These are phyloP conservation scores for Aspergillus sp. DNA, from an alignment of 2,329 filamentous ascomycete species.

Conservation along the genomic window DNA sequence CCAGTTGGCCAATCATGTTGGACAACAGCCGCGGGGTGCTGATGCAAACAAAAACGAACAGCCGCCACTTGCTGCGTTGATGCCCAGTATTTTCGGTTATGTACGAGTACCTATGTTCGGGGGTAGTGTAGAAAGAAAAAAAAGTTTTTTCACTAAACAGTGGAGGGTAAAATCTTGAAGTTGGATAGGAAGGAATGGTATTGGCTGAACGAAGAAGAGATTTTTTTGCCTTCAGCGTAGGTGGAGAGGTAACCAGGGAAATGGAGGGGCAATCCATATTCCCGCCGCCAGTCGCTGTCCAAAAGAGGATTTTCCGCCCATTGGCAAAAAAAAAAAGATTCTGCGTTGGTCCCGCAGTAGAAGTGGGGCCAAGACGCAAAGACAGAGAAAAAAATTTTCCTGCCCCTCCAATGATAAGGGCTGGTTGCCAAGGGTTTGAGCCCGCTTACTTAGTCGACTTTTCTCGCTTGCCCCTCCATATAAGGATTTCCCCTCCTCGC, in stretches of 20 bases:
- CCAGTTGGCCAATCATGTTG: slow-evolving; percentile 9
- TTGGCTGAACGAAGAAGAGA: neutral
- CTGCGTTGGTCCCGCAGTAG: neutral
- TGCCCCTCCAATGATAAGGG: slow-evolving; percentile 22
- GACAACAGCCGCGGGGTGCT: slow-evolving; percentile 15
- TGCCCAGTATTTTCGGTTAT: slow-evolving; percentile 23
- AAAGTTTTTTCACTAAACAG: neutral
- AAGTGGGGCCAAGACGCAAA: too few relatives aligned
- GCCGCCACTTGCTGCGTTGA: slow-evolving; percentile 27
- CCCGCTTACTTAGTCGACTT: slow-evolving; percentile 27
- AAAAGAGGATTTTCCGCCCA: slow-evolving; percentile 1
- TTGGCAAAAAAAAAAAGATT: slow-evolving; percentile 21
- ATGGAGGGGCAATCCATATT: too few relatives aligned
- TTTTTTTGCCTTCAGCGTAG: too few relatives aligned
- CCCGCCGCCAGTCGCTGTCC: too few relatives aligned
- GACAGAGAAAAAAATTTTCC: neutral
- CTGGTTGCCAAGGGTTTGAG: slow-evolving; percentile 26
- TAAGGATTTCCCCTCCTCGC: slow-evolving; percentile 39
- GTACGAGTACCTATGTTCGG: too few relatives aligned
- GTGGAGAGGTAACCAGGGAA: too few relatives aligned
- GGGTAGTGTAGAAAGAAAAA: too few relatives aligned
- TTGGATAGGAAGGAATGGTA: neutral
- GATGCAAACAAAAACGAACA: slow-evolving; percentile 15
- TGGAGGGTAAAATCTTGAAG: neutral
- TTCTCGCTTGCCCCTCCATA: slow-evolving; percentile 42